Evolutionary conservation across 1,284 basidiomycete genomes (phyloP), one percentile per base, ranked within the genome.

Genomic region (Melanopsichium pennsylvanicum): DNA sequence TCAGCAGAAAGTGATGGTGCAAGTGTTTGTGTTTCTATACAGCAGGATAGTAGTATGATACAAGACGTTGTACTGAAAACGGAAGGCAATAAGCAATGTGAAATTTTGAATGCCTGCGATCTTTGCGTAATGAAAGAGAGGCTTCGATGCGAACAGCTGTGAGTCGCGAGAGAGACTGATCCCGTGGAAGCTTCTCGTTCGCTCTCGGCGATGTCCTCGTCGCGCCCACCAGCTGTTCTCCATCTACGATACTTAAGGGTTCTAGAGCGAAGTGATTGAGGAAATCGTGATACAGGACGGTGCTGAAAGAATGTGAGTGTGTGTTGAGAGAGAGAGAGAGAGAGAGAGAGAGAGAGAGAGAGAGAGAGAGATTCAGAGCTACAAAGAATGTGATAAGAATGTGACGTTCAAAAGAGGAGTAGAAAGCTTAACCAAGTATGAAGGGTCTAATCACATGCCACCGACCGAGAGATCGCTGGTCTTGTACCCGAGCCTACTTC

Each of bases 141-240:
- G 47, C 47, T 46, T n/a, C n/a, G n/a, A n/a, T n/a, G n/a, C n/a
- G n/a, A n/a, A n/a, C n/a, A n/a, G n/a, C n/a, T n/a, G n/a, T n/a
- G n/a, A n/a, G 25, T 32, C 19, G 44, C 48, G 40, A 63, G 60
- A 63, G 60, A 51, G 60, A 63, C 60, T 16, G 34, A 40, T 56
- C 52, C 54, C 60, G 54, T 39, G 44, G 36, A 23, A 55, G 43
- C 15, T 32, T 18, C 25, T 40, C 10, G 16, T 25, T 15, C 7
- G 18, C 48, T 63, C 45, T 37, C 41, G 60, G 60, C 37, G 60
- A 63, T 56, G 60, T 57, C 60, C 60, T 63, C 60, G 23, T 63
- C 48, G 40, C 44, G n/a, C 35, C 39, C n/a, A 23, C 15, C 32
- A 21, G 18, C 43, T 40, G 18, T 18, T 15, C 27, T 19, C 32